Evolutionary conservation across 1,284 basidiomycete genomes (phyloP), one percentile per base, ranked within the genome.

Genomic region (Athelia sp.): DNA sequence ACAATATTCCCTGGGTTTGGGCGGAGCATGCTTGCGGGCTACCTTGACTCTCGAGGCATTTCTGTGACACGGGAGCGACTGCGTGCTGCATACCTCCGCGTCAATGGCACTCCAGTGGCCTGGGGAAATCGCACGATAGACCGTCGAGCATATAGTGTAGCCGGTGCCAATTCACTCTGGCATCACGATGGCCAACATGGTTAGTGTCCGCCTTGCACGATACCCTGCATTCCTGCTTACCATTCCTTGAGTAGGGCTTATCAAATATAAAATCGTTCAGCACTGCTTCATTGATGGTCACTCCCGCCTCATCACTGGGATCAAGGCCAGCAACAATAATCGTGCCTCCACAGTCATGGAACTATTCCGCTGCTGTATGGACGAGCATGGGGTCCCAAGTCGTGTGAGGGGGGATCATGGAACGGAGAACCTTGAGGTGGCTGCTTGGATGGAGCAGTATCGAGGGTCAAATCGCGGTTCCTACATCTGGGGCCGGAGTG

Each of bases 201-300:
- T 63, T 46, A 17, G 54, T 45, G 15, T 8, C 13, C 17, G 21
- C 8, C 38, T 32, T 15, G 32, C 15, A 29, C 19, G 8, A n/a
- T 40, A 40, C 9, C 6, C 36, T 9, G n/a, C n/a, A 40, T 17
- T 34, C 22, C 22, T 42, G 34, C 19, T 40, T 13, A 22, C 3
- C 29, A 23, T 6, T 29, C 29, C 3, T 17, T 26, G 11, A n/a
- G n/a, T n/a, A 58, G 54, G 52, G 18, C 53, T 61, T 14, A 61
- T 63, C 36, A 45, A 54, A 3, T 72, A 56, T 58, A 66, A 66
- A 45, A 61, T 71, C 19, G 64, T 73, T 18, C 64, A 66, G 1
- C 71, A 74, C 55, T 62, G 52, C 9, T 66, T 72, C 49, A 61
- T 72, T 14, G 70, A 74, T 58, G 68, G 71, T 1, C 58, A 60